phyloP scores from a whole-genome alignment of 148 eudicot species.

The Chenopodium album region DNA sequence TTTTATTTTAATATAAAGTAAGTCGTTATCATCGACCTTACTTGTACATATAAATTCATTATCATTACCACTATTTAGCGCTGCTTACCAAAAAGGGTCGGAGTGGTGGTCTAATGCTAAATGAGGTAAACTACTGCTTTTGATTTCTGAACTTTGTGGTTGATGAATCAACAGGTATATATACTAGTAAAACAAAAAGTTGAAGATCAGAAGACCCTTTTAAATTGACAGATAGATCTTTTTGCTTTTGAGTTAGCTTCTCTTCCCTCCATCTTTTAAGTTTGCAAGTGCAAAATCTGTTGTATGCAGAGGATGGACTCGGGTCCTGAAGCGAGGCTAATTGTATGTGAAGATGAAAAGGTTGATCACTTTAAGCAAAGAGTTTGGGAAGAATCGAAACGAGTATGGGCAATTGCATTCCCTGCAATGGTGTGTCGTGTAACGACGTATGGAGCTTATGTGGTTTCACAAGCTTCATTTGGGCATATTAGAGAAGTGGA shows the following conservation, averaged over 20 bases:
- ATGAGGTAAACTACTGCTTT: too few relatives aligned
- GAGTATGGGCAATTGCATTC: slow-evolving; percentile 62
- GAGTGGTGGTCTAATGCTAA: too few relatives aligned
- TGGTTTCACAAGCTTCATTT: slow-evolving; percentile 64
- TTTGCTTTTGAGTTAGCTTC: background rate
- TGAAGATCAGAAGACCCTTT: too few relatives aligned
- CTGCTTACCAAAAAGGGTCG: too few relatives aligned
- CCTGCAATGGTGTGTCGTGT: slow-evolving; percentile 59
- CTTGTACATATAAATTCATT: too few relatives aligned
- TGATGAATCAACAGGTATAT: too few relatives aligned
- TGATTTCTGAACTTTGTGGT: too few relatives aligned
- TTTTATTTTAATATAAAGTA: too few relatives aligned
- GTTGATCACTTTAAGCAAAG: slow-evolving; percentile 33
- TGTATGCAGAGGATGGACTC: slow-evolving; percentile 26
- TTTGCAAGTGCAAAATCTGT: background rate
- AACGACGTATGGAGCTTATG: slow-evolving; percentile 47
- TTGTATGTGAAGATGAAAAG: slow-evolving; percentile 26
- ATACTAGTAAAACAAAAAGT: too few relatives aligned
- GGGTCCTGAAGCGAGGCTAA: slow-evolving; percentile 39
- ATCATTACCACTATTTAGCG: too few relatives aligned
- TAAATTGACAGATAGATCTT: too few relatives aligned
- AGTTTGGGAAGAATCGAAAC: slow-evolving; percentile 52
- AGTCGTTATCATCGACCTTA: too few relatives aligned
- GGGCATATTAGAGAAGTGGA: slow-evolving; percentile 59
- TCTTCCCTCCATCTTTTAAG: background rate